These are phyloP conservation scores for Melampsora occidentalis DNA, from an alignment of 1,284 basidiomycete genomes.

Conservation along the genomic window DNA sequence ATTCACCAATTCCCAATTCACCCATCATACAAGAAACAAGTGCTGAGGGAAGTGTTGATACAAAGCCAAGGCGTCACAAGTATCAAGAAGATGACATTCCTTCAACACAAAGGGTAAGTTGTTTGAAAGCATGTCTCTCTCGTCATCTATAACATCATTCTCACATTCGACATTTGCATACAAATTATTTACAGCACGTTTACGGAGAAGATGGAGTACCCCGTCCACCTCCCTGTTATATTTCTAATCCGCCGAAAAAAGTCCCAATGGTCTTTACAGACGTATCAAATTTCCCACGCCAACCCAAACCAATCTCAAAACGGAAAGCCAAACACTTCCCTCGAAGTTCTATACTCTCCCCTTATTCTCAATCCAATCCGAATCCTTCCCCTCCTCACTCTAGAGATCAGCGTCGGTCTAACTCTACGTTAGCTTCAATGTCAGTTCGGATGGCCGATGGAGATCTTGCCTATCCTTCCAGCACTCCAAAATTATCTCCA, in stretches of 20 bases:
- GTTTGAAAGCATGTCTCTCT: background rate
- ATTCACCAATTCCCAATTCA: constrained; percentile 7
- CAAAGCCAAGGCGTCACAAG: background rate
- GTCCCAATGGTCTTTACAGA: constrained; percentile 38
- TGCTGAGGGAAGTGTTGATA: background rate
- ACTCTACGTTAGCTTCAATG: constrained; percentile 28
- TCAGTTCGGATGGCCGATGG: constrained; percentile 5
- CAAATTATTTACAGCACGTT: constrained; percentile 12
- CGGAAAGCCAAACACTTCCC: constrained; percentile 33
- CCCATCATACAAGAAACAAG: background rate
- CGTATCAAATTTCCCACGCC: constrained; percentile 39
- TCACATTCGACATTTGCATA: background rate
- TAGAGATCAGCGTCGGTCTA: constrained; percentile 5
- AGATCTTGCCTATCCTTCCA: background rate
- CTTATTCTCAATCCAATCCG: constrained; percentile 16
- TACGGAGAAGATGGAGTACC: constrained; percentile 28
- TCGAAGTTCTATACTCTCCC: constrained; percentile 26
- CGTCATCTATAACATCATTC: background rate
- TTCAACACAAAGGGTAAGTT: constrained; percentile 24
- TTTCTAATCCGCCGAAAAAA: constrained; percentile 16
- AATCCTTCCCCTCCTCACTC: background rate
- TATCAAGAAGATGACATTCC: constrained; percentile 36
- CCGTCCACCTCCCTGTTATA: constrained; percentile 24
- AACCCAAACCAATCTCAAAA: constrained; percentile 34
- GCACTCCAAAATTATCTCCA: background rate